Evolutionary conservation across 441 rosid genomes (phyloP), one percentile per base, ranked within the genome.

Genomic region (Arabidopsis lyrata): DNA sequence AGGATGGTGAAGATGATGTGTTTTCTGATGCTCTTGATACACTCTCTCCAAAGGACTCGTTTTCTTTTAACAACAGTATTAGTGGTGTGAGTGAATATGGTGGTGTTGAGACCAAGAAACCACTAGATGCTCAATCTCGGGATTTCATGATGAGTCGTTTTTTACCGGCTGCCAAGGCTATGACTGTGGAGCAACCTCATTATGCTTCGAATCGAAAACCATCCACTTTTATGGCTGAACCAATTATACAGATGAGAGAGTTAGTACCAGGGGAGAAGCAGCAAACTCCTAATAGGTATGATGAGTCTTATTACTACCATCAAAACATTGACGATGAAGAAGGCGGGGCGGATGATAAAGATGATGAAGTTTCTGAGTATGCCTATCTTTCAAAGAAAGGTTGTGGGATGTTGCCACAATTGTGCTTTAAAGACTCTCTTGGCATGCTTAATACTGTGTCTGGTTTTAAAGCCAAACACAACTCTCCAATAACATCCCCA

Each of bases 91-190:
- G 77, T 78, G 81, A 62, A 66, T 66, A 67, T 55, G 66, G 74
- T 66, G 73, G 2, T 60, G 70, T 45, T 60, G 92, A 63, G 87
- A 85, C 16, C 59, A 81, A 50, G 75, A 38, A 11, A 71, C 56
- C 65, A 68, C 65, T 20, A 0, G 95, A 91, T 78, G 60, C 63
- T 34, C 86, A 83, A 24, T 82, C 91, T 49, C 82, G 85, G 32
- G 98, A 92, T 65, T 90, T 91, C 83, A 95, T 95, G 97, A 78
- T 92, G 92, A 87, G 77, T 48, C 97, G 98, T 8, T 95, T 95
- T 80, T 84, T 95, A 77, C 98, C 99, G 9, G 99, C 99, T 29
- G 98, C 99, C 18, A 87, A 86, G 89, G 99, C 99, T 9, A 88
- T 92, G 99, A 80, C 97, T 68, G 68, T 89, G 75, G 87, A 86